phyloP scores from a whole-genome alignment of 2,329 filamentous ascomycete species.

The Huntiella bhutanensis region DNA sequence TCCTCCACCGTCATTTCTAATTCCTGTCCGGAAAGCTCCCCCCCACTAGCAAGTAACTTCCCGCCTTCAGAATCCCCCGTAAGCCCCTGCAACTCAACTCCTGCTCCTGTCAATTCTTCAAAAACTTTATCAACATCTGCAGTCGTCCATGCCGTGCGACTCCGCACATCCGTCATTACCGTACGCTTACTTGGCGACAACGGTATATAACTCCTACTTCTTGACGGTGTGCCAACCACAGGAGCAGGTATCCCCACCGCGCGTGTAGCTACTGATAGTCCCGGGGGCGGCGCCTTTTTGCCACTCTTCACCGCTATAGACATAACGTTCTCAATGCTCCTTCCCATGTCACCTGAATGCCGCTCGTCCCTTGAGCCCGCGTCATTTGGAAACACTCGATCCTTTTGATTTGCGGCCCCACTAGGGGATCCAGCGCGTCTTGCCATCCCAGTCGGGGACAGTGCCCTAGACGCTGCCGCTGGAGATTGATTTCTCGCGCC shows the following conservation, averaged over 20 bases:
- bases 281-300: neutral
- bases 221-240: neutral
- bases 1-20: constrained; percentile 84
- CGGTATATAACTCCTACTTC: neutral
- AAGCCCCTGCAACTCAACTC: neutral
- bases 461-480: neutral
- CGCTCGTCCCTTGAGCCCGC: neutral
- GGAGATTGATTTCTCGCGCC: neutral
- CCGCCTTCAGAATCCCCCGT: constrained; percentile 16
- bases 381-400: too few relatives aligned
- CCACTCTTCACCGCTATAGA: neutral
- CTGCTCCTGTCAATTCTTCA: constrained; percentile 18
- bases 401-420: too few relatives aligned
- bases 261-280: neutral
- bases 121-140: constrained; percentile 62
- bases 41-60: constrained; percentile 32
- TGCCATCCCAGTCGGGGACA: neutral
- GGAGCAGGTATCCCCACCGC: constrained; percentile 1
- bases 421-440: too few relatives aligned
- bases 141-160: constrained; percentile 47
- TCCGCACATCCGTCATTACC: constrained; percentile 25
- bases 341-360: neutral
- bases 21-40: constrained; percentile 53
- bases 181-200: constrained; percentile 7
- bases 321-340: neutral